phyloP scores from a whole-genome alignment of 108 stramenopile genomes.

The Fistulifera pelliculosa region DNA sequence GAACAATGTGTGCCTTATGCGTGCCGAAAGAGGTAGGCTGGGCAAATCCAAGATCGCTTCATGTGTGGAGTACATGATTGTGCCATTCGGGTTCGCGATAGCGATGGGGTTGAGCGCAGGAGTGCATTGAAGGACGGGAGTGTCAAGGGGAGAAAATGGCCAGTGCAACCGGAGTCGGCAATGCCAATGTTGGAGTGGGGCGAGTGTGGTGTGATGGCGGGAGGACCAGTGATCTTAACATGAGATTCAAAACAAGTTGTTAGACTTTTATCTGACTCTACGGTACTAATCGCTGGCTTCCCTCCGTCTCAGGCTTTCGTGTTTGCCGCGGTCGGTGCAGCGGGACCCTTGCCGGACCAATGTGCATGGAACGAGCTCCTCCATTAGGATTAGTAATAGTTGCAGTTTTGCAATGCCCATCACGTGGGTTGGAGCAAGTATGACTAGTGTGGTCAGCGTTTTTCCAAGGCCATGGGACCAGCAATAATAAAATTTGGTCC shows the following conservation, averaged over 20 bases:
- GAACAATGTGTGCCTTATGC: conserved; percentile 1
- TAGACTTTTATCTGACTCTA: not conserved
- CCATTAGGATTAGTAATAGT: conserved; percentile 1
- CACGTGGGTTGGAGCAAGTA: conserved; percentile 4
- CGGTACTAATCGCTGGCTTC: not conserved
- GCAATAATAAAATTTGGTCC: too few species aligned
- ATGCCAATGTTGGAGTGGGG: conserved; percentile 2
- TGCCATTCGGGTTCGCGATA: conserved; percentile 5
- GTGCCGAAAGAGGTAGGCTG: not conserved
- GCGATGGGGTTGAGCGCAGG: conserved; percentile 9
- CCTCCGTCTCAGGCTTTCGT: not conserved
- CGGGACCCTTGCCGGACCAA: not conserved
- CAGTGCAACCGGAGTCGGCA: conserved; percentile 15
- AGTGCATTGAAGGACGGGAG: not conserved
- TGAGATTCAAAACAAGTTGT: not conserved
- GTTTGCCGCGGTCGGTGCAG: not conserved
- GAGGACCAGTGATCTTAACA: not conserved
- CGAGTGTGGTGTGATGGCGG: not conserved
- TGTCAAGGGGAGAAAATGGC: not conserved
- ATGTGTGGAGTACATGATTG: conserved; percentile 10
- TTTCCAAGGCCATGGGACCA: conserved; percentile 15
- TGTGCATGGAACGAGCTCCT: not conserved
- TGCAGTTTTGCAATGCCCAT: conserved; percentile 11
- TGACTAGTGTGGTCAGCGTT: conserved; percentile 8
- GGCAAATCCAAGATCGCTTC: not conserved